Evolutionary conservation across 1,284 basidiomycete genomes (phyloP).

Genomic region (Amylostereum areolatum): DNA sequence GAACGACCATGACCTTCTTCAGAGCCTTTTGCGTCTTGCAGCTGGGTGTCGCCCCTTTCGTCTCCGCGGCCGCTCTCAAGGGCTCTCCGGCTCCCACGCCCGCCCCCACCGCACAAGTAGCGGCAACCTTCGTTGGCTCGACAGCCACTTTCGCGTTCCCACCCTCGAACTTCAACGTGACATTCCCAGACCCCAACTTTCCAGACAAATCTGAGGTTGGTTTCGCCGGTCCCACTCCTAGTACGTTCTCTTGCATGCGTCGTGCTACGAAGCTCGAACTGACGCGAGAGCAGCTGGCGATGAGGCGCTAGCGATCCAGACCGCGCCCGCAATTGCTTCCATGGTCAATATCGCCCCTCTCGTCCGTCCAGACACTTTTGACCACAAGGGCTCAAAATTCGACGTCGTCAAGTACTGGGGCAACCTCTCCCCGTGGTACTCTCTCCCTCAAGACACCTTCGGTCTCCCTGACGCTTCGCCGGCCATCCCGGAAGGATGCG

Average conservation of each 20-base stretch:
- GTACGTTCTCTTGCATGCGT: slow-evolving; percentile 9
- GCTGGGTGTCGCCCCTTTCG: no score
- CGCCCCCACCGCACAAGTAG: slow-evolving; percentile 3
- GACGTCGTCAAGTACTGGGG: slow-evolving; percentile 36
- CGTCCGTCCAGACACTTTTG: slow-evolving; percentile 14
- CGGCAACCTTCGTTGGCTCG: slow-evolving; percentile 21
- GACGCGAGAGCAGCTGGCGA: slow-evolving; percentile 12
- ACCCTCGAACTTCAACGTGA: slow-evolving; percentile 18
- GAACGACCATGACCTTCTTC: no score
- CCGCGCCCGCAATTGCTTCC: slow-evolving; percentile 18
- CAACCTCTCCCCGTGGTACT: slow-evolving; percentile 54
- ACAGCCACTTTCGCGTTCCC: slow-evolving; percentile 22
- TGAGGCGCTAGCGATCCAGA: slow-evolving; percentile 21
- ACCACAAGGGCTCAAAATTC: slow-evolving; percentile 13
- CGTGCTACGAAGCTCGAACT: background rate
- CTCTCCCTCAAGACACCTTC: slow-evolving; percentile 40
- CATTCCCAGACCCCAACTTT: slow-evolving; percentile 19
- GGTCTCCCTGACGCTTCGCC: slow-evolving; percentile 47
- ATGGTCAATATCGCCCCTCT: slow-evolving; percentile 19
- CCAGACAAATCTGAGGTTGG: slow-evolving; percentile 22
- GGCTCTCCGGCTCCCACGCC: background rate
- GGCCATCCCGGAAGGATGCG: slow-evolving; percentile 42
- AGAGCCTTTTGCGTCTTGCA: no score
- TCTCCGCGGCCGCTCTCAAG: background rate
- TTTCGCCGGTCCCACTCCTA: slow-evolving; percentile 24